phyloP scores from a whole-genome alignment of 805 yeast species.

The Hanseniaspora meyeri region DNA sequence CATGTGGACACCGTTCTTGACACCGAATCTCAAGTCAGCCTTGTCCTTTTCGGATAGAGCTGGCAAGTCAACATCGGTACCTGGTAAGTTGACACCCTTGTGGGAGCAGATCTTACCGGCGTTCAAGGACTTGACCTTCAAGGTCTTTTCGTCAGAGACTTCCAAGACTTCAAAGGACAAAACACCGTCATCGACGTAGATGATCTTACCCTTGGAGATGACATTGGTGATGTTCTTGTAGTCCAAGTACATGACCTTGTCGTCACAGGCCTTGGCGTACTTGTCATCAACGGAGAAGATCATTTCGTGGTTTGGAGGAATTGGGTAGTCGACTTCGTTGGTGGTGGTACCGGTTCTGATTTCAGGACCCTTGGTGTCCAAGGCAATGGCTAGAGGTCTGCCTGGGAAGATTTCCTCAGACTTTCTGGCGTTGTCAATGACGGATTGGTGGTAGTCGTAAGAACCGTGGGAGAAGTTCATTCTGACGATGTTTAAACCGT shows the following conservation, averaged over 20 bases:
- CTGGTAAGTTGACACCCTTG: slow-evolving; percentile 98
- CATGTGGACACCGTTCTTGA: slow-evolving; percentile 95
- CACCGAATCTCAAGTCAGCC: slow-evolving; percentile 86
- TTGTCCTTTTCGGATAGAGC: slow-evolving; percentile 95
- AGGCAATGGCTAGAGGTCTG: slow-evolving; percentile 95
- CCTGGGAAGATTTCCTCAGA: slow-evolving; percentile 84
- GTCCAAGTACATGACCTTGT: slow-evolving; percentile 76
- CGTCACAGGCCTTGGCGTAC: slow-evolving; percentile 61
- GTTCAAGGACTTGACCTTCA: slow-evolving; percentile 81
- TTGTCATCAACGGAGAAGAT: slow-evolving; percentile 81
- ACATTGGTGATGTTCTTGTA: slow-evolving; percentile 95
- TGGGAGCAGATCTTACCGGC: slow-evolving; percentile 93
- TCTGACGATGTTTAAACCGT: slow-evolving; percentile 94
- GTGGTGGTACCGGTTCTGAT: slow-evolving; percentile 95
- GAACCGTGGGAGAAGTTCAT: slow-evolving; percentile 99
- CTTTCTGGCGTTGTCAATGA: slow-evolving; percentile 89
- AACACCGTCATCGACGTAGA: slow-evolving; percentile 96
- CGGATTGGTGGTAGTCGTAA: slow-evolving; percentile 93
- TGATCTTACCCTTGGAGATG: slow-evolving; percentile 72
- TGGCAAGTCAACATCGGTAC: slow-evolving; percentile 97
- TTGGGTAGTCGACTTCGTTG: slow-evolving; percentile 69
- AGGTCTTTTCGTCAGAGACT: slow-evolving; percentile 63
- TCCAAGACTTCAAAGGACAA: slow-evolving; percentile 85
- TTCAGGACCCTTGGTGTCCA: slow-evolving; percentile 99
- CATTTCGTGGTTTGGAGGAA: slow-evolving; percentile 79